A percentile compares a stretch with the other conserved stretches of the same genome.
phyloP scores from a whole-genome alignment of 2,329 filamentous ascomycete species.

The Chaetomium olivaceum region DNA sequence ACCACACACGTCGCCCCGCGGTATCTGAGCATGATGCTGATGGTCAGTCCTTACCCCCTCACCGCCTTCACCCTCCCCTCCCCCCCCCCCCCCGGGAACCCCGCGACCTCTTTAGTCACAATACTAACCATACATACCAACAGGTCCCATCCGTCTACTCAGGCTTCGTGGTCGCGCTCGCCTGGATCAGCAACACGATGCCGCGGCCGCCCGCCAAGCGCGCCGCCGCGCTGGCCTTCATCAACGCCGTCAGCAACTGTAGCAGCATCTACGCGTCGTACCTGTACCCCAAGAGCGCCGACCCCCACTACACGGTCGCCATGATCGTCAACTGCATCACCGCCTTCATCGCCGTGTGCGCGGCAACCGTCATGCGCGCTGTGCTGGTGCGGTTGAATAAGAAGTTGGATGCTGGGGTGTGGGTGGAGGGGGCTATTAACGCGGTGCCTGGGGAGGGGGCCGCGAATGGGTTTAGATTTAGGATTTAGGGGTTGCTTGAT shows the following conservation, averaged over 20 bases:
- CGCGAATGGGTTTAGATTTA: slow-evolving; percentile 66
- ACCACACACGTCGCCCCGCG: slow-evolving; percentile 62
- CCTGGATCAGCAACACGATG: slow-evolving; percentile 76
- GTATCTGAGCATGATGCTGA: slow-evolving; percentile 72
- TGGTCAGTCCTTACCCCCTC: slow-evolving; percentile 44
- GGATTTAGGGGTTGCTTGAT: slow-evolving; percentile 41
- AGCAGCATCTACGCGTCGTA: slow-evolving; percentile 70
- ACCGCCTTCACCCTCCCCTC: slow-evolving; percentile 6
- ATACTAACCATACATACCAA: background rate
- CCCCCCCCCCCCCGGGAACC: no score
- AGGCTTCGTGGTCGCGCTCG: slow-evolving; percentile 66
- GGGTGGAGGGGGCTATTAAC: slow-evolving; percentile 57
- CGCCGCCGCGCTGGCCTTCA: slow-evolving; percentile 67
- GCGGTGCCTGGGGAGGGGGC: slow-evolving; percentile 56
- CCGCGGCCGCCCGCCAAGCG: slow-evolving; percentile 75
- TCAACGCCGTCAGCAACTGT: slow-evolving; percentile 71
- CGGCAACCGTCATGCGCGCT: slow-evolving; percentile 62
- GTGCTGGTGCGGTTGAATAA: slow-evolving; percentile 67
- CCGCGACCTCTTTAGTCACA: background rate
- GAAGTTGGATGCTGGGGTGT: slow-evolving; percentile 66
- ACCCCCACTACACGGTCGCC: slow-evolving; percentile 53
- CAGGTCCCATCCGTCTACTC: slow-evolving; percentile 61
- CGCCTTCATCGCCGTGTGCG: slow-evolving; percentile 62
- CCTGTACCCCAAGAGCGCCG: slow-evolving; percentile 59
- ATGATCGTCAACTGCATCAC: slow-evolving; percentile 70